Base-by-base conservation (phyloP, 345 rosid genomes). In the Cardamine resedifolia region DNA sequence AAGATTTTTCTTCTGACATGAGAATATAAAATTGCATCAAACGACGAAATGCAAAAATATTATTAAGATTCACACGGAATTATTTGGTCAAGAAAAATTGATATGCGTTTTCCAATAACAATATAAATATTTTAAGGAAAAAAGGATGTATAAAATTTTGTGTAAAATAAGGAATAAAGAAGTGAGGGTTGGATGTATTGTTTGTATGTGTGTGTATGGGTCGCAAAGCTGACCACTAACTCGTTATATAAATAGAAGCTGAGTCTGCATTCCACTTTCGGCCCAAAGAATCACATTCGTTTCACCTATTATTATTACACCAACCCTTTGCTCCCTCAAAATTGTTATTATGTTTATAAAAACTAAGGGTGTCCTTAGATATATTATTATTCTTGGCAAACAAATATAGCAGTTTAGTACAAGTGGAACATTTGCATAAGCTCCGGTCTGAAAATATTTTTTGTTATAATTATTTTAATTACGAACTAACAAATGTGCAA, bases 181-280 rank as follows among this genome's bases (percentile, higher is more conserved):
- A 64, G 43, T 31, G 57, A 47, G 43, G 8, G 43, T 19, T 19
- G 31, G 14, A 52, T 26, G 28, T 36, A 36, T 61, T 41, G 50
- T 34, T 61, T 41, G 50, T 34, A 12, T 10, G 43, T 41, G 61
- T 26, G 48, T 21, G 61, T 60, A 27, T 72, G 70, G 10, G 64
- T 64, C 38, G 30, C 70, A 44, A 72, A 53, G 70, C 28, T 44
- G 71, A 56, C 65, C 77, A 73, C 77, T 45, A 64, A 50, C 51
- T 71, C 5, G 52, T 61, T 39, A 66, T 74, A 74, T 66, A 73
- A 73, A 58, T 47, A 48, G 44, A 74, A 74, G 72, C 72, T 74
- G 78, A 74, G 78, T 74, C 44, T 66, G 67, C 52, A 66, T 74
- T 74, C 78, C 78, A 74, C 72, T 74, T 66, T 48, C 67, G 52